A percentile compares a stretch with the other conserved stretches of the same genome.
Conservation (phyloP, 805 yeast genomes). For the Metschnikowia sp. region DNA sequence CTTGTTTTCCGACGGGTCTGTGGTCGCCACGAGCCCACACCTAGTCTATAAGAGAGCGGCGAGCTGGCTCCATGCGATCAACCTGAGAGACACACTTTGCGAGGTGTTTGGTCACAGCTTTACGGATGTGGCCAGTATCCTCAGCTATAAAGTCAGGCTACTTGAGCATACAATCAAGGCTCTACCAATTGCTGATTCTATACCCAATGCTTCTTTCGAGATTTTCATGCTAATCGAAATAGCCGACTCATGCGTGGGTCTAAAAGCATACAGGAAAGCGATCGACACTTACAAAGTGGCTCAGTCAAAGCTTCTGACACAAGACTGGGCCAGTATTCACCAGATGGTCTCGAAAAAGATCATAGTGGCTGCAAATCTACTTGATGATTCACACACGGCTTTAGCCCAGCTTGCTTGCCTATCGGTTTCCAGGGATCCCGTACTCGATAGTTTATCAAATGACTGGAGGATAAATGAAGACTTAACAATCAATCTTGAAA, state of each 20-base stretch:
- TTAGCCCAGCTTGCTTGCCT: conserved; percentile 5
- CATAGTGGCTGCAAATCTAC: background rate
- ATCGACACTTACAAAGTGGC: conserved; percentile 16
- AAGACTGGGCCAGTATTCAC: conserved; percentile 6
- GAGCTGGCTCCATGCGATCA: conserved; percentile 22
- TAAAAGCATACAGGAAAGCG: conserved; percentile 17
- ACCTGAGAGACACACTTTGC: background rate
- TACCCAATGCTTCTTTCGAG: background rate
- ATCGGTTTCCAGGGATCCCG: background rate
- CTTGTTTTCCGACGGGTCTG: conserved; percentile 23
- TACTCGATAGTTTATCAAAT: no score
- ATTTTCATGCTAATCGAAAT: conserved; percentile 44
- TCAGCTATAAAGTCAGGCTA: conserved; percentile 4
- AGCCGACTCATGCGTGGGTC: conserved; percentile 44
- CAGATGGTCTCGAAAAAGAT: conserved; percentile 5
- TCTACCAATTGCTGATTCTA: background rate
- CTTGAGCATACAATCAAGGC: conserved; percentile 1
- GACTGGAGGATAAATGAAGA: no score
- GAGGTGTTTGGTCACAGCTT: background rate
- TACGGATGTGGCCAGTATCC: conserved; percentile 5
- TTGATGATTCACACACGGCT: background rate
- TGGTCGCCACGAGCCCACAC: conserved; percentile 28
- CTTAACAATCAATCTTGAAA: background rate
- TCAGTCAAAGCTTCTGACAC: background rate
- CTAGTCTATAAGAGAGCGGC: conserved; percentile 31